Base-by-base conservation (phyloP, 805 yeast genomes). In the Osmozyma mogii region DNA sequence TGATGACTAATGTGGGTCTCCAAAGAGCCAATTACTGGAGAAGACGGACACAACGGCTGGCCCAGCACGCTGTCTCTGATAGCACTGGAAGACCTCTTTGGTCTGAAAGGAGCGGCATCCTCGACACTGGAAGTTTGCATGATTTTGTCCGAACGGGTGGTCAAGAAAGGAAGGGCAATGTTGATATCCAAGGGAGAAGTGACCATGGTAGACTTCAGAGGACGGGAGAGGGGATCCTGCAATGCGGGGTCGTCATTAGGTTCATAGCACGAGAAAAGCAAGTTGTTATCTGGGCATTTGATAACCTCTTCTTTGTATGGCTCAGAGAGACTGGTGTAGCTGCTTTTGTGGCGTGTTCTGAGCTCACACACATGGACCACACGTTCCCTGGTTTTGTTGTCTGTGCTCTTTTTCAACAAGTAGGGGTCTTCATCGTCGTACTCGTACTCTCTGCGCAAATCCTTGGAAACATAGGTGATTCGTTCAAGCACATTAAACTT, bases 401-500 rank as follows among this genome's bases (percentile, higher is more conserved):
- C 24, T 17, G 19, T 37, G 3, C 27, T 19, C 9, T 29, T 16
- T 17, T 33, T 32, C 17, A 41, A 20, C 20, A 26, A 29, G 18
- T 28, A 40, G 2, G 47, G 40, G 25, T 60, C 61, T 3, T 45
- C 43, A 4, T 45, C 45, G 15, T 71, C 72, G 22, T 68, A 72
- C 28, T 78, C 83, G 30, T 64, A 66, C 41, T 72, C 79, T 35
- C 53, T 59, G 24, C 66, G 61, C 35, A 70, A 49, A 42, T 71
- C 71, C 35, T 69, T 72, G 5, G 84, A 73, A 6, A 66, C 68
- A 49, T 76, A 79, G 0, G 82, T 70, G 6, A 79, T 68, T 35
- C 76, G 68, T 47, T 83, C 92, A 34, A 78, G 58, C 9, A 82
- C 65, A 37, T 78, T 78, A 30, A 82, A 66, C 35, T 74, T 71